Base-by-base conservation (phyloP, 768 basidiomycete genomes). In the button mushroom (Agaricus bisporus) region DNA sequence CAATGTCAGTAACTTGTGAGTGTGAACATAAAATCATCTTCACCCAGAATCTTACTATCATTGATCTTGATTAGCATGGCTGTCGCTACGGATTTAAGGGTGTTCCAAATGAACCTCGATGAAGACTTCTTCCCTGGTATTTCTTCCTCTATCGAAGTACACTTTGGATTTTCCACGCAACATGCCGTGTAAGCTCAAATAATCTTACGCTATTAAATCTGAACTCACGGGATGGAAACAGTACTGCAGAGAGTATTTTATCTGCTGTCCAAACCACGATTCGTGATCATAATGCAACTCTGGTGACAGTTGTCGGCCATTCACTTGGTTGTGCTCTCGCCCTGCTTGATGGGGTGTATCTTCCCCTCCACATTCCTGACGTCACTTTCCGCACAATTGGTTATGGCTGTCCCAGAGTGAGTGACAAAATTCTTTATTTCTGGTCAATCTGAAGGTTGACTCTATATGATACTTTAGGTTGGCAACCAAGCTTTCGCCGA, bases 291-390 rank as follows among this genome's bases (percentile, higher is more conserved):
- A 59, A 59, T 1, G 58, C 71, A 14, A 71, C 54, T 1, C 58
- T 64, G 22, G 72, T 80, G 28, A 69, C 74, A 2, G 51, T 76
- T 20, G 70, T 75, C 41, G 75, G 76, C 0, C 78, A 75, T 57
- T 73, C 73, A 4, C 65, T 79, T 6, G 76, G 72, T 57, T 57
- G 56, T 32, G 81, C 81, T 1, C 64, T 84, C 48, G 68, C 80
- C 4, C 69, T 85, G 12, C 69, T 86, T 14, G 81, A 84, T 51
- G 68, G 76, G 10, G 70, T 85, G 37, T 83, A 76, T 59, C 71
- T 86, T 18, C 75, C 75, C 8, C 63, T 79, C 20, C 74, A 79
- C 53, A 63, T 83, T 29, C 70, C 78, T 2, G 65, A 60, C 10
- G 68, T 72, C 3, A 65, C 66, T 6, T 65, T 74, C 62, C 67